Percentiles rank a stretch among this genome's conserved stretches.
Conservation (phyloP, 2,329 filamentous ascomycete species). For the Lizonia empirigonia region DNA sequence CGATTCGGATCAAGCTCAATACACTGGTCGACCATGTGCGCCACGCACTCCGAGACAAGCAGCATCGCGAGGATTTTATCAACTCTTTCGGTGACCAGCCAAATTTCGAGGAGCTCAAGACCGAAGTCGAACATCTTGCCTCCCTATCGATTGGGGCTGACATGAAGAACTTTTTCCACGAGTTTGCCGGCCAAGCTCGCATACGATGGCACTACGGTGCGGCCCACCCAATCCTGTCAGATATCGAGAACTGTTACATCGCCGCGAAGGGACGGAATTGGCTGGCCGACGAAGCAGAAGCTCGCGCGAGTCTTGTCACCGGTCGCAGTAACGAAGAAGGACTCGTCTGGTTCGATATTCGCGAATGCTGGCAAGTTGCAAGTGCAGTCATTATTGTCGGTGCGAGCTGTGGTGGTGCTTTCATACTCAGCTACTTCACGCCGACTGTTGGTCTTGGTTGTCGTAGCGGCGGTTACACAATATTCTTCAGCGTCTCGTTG, state of each 20-base stretch:
- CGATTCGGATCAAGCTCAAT: constrained; percentile 49
- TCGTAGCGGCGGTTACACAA: constrained; percentile 51
- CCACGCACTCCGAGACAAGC: constrained; percentile 36
- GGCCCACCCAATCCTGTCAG: constrained; percentile 51
- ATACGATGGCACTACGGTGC: constrained; percentile 50
- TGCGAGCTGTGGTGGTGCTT: constrained; percentile 47
- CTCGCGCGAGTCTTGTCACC: constrained; percentile 43
- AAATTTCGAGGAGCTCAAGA: constrained; percentile 29
- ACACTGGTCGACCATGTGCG: constrained; percentile 48
- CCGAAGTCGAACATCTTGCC: constrained; percentile 34
- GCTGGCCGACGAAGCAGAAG: constrained; percentile 44
- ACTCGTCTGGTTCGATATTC: constrained; percentile 51
- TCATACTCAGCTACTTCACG: constrained; percentile 52
- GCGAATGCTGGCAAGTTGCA: constrained; percentile 53
- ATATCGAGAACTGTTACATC: constrained; percentile 51
- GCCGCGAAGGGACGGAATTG: constrained; percentile 48
- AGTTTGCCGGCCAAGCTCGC: constrained; percentile 47
- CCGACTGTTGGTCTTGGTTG: constrained; percentile 55
- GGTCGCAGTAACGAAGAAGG: constrained; percentile 44
- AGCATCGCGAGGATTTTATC: constrained; percentile 37
- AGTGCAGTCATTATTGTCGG: constrained; percentile 47
- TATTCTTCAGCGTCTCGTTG: constrained; percentile 45
- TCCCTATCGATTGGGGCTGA: constrained; percentile 17
- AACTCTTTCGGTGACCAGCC: constrained; percentile 31
- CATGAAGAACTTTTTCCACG: constrained; percentile 47